phyloP scores from a whole-genome alignment of 495 filamentous ascomycete species.

The Lophiotrema nucula region DNA sequence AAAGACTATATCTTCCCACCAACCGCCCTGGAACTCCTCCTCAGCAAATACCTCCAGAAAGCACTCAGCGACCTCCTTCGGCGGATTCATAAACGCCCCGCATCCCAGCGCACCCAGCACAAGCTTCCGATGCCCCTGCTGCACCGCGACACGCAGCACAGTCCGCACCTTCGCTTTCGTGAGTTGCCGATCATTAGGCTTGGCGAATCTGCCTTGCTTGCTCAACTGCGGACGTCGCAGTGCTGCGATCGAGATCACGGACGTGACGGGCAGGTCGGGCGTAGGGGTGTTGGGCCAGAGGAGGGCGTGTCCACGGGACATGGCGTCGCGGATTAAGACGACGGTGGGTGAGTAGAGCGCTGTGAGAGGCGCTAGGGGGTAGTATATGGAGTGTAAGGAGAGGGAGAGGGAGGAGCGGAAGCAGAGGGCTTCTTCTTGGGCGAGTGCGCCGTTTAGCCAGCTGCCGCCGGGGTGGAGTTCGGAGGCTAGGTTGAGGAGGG shows the following conservation, averaged over 20 bases:
- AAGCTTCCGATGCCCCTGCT: constrained; percentile 52
- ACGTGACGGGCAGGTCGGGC: constrained; percentile 49
- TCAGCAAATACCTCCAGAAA: constrained; percentile 60
- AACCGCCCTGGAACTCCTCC: constrained; percentile 54
- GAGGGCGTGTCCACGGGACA: constrained; percentile 44
- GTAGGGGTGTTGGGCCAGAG: constrained; percentile 40
- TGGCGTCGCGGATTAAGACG: constrained; percentile 52
- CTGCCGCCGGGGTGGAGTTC: constrained; percentile 53
- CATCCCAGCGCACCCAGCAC: constrained; percentile 69
- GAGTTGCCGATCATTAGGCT: constrained; percentile 45
- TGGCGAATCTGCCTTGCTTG: constrained; percentile 17
- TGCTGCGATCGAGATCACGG: constrained; percentile 61
- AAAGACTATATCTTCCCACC: constrained; percentile 57
- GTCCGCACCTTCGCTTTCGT: constrained; percentile 60
- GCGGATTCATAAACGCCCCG: constrained; percentile 62
- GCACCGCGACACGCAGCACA: constrained; percentile 54
- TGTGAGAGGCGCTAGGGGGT: constrained; percentile 53
- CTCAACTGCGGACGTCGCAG: constrained; percentile 43
- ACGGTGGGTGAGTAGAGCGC: constrained; percentile 62
- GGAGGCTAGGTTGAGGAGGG: constrained; percentile 63
- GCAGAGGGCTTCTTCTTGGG: constrained; percentile 68
- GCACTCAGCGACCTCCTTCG: constrained; percentile 58
- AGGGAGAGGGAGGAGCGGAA: constrained; percentile 58
- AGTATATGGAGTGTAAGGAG: constrained; percentile 54
- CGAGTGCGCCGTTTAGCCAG: constrained; percentile 54